Evolutionary conservation across 1,284 basidiomycete genomes (phyloP).

Genomic region (Ganoderma sinense): DNA sequence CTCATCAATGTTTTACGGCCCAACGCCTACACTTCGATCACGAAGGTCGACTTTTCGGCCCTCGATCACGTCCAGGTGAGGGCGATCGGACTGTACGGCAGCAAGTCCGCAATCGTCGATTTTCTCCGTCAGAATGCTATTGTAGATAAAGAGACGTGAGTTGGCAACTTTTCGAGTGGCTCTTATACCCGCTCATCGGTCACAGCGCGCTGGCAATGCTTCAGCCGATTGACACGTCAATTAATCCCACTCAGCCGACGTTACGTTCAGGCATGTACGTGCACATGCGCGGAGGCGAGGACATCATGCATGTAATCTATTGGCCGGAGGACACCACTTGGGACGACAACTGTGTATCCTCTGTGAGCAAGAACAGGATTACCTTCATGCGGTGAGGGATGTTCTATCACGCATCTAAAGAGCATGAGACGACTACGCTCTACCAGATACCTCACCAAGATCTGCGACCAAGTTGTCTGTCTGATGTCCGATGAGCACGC

Average conservation of each 20-base stretch:
- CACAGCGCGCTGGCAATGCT: constrained; percentile 3
- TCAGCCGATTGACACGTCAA: constrained; percentile 1
- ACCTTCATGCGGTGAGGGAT: constrained; percentile 61
- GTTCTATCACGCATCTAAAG: not conserved
- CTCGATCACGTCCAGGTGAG: constrained; percentile 53
- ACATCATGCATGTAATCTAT: constrained; percentile 56
- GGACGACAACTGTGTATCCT: constrained; percentile 54
- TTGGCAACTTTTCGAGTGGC: not conserved
- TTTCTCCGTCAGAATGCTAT: constrained; percentile 47
- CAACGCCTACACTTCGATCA: constrained; percentile 57
- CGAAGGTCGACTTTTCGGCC: constrained; percentile 57
- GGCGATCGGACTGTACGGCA: constrained; percentile 65
- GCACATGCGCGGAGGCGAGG: constrained; percentile 2
- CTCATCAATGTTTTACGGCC: constrained; percentile 56
- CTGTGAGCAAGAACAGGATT: constrained; percentile 58
- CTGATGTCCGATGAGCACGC: constrained; percentile 56
- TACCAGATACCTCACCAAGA: constrained; percentile 61
- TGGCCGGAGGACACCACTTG: constrained; percentile 72
- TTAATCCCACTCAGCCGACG: constrained; percentile 32
- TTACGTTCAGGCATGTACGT: constrained; percentile 63
- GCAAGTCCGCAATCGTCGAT: constrained; percentile 53
- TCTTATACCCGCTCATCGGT: not conserved
- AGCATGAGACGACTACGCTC: not conserved
- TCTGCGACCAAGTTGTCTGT: constrained; percentile 58
- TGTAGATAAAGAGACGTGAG: constrained; percentile 48